Evolutionary conservation across 176 grass and related monocot species (phyloP).

Genomic region (Eleusine coracana): DNA sequence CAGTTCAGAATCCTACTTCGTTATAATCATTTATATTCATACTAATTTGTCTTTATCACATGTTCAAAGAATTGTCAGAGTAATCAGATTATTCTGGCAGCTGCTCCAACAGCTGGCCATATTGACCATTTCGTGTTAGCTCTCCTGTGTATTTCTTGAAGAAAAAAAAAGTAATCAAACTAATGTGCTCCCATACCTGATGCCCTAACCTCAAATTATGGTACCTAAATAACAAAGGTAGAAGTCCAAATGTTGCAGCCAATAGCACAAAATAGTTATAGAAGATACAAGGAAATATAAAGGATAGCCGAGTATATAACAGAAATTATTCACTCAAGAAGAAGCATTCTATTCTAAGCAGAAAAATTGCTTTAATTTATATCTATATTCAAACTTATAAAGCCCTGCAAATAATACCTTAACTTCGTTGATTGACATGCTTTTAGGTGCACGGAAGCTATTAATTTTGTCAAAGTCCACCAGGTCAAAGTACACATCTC

Average conservation of each 20-base stretch:
- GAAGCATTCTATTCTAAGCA: neutral
- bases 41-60: slow-evolving; percentile 14
- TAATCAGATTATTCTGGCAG: too few relatives aligned
- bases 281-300: neutral
- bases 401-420: slow-evolving; percentile 57
- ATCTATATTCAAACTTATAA: slow-evolving; percentile 20
- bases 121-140: too few relatives aligned
- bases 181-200: neutral
- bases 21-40: neutral
- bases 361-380: neutral
- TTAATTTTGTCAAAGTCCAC: slow-evolving; percentile 72
- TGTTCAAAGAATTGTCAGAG: neutral
- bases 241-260: neutral
- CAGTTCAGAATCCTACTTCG: neutral
- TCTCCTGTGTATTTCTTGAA: too few relatives aligned
- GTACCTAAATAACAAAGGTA: neutral
- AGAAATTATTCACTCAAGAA: neutral
- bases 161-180: neutral
- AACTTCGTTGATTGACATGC: slow-evolving; percentile 46
- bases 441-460: slow-evolving; percentile 61
- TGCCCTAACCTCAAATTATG: neutral
- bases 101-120: too few relatives aligned
- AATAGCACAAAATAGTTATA: neutral
- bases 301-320: neutral
- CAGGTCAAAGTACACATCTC: slow-evolving; percentile 57